phyloP scores from a whole-genome alignment of 495 filamentous ascomycete genomes.

The Amphirosellinia nigrospora region DNA sequence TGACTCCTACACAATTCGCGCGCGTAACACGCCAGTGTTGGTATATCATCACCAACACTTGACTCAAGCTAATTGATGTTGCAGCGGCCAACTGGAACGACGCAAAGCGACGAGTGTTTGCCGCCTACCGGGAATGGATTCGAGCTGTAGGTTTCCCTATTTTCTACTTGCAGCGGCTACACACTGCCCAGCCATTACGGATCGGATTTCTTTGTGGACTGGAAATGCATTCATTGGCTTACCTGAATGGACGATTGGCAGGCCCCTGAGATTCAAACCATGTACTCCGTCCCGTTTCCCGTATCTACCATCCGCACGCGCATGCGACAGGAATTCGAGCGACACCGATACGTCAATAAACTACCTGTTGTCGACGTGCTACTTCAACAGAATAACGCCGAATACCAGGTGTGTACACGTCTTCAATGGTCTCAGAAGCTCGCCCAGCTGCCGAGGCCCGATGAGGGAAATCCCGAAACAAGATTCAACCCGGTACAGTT shows the following conservation, averaged over 20 bases:
- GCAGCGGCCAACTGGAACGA: constrained; percentile 86
- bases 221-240: constrained; percentile 21
- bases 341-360: constrained; percentile 91
- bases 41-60: constrained; percentile 41
- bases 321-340: constrained; percentile 96
- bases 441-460: constrained; percentile 38
- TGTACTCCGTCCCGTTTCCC: constrained; percentile 91
- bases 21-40: constrained; percentile 87
- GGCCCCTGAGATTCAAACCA: constrained; percentile 94
- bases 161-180: neutral
- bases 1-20: constrained; percentile 93
- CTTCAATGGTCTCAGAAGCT: neutral
- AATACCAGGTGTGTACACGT: constrained; percentile 73
- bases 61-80: constrained; percentile 5
- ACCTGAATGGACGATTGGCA: constrained; percentile 42
- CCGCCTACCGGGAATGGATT: constrained; percentile 91
- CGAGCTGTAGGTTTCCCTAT: constrained; percentile 74
- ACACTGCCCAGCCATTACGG: neutral
- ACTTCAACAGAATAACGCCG: constrained; percentile 82
- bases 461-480: constrained; percentile 12
- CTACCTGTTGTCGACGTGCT: constrained; percentile 86
- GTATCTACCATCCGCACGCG: constrained; percentile 89
- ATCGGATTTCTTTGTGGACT: neutral
- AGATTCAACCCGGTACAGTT: neutral
- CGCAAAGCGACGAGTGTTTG: constrained; percentile 79